Percentiles rank a stretch among this genome's conserved stretches.
Evolutionary conservation across 768 basidiomycete genomes (phyloP).

Genomic region (Tricholoma saponaceum): DNA sequence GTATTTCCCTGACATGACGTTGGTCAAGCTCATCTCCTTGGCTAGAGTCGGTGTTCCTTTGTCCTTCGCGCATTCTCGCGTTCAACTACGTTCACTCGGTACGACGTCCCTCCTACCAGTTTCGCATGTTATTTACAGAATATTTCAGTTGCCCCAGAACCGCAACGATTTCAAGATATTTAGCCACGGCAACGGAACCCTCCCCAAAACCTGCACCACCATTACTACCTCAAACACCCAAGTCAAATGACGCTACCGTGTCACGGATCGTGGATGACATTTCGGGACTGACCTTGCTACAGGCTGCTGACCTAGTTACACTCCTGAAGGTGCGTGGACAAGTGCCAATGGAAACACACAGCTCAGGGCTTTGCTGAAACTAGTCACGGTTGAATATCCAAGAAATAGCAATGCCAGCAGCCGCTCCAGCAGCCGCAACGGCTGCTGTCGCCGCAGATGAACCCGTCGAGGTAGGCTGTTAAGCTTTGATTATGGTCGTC

Average conservation of each 20-base stretch:
- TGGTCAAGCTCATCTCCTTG: constrained; percentile 4
- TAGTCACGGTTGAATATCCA: constrained; percentile 93
- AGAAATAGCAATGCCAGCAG: constrained; percentile 90
- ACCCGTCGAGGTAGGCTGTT: constrained; percentile 54
- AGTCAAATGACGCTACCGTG: constrained; percentile 61
- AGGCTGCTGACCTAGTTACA: constrained; percentile 92
- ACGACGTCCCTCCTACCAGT: constrained; percentile 3
- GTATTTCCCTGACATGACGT: constrained; percentile 13
- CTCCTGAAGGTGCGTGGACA: constrained; percentile 70
- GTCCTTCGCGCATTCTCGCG: constrained; percentile 40
- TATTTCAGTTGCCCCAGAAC: constrained; percentile 32
- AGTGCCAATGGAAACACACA: not conserved
- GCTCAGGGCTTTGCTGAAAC: not conserved
- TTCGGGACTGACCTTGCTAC: constrained; percentile 80
- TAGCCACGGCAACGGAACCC: constrained; percentile 51
- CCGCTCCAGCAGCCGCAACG: constrained; percentile 54
- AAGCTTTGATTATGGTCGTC: not conserved
- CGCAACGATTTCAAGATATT: constrained; percentile 44
- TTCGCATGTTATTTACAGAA: constrained; percentile 7
- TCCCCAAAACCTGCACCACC: constrained; percentile 37
- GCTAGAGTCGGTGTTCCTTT: constrained; percentile 42
- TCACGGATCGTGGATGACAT: constrained; percentile 90
- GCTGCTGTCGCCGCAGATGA: constrained; percentile 60
- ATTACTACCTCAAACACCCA: constrained; percentile 35
- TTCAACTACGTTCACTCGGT: constrained; percentile 33